Base-by-base conservation (phyloP, 257 asterid species). In the Coffea eugenioides region DNA sequence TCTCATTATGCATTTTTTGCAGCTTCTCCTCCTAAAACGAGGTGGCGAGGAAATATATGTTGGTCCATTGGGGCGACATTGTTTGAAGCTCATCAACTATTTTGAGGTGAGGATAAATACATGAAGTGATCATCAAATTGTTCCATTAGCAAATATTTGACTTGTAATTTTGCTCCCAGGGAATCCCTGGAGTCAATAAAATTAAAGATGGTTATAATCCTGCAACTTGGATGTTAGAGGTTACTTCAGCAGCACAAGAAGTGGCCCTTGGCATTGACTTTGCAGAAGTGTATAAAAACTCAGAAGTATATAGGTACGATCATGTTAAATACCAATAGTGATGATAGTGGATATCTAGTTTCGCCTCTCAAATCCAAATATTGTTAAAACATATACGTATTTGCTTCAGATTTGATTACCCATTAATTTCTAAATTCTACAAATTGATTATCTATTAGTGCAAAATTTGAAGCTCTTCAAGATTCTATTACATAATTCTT, bases 151-250 rank as follows among this genome's bases (percentile, higher is more conserved):
- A 45, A 36, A 74, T 25, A 18, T 74, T 59, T 74, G 15, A 75
- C 18, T 4, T 15, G 31, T 41, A 75, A 49, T 36, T 49, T 77
- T 81, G 77, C 54, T 69, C 62, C 70, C 73, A 94, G 98, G 88
- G 90, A 52, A 87, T 91, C 68, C 79, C 79, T 56, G 97, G 97
- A 85, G 90, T 94, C 72, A 78, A 73, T 77, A 86, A 86, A 77
- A 91, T 94, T 77, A 89, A 86, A 77, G 80, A 92, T 66, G 96
- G 97, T 77, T 89, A 90, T 66, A 94, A 94, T 73, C 97, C 98
- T 79, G 98, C 97, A 15, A 86, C 98, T 71, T 94, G 98, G 98
- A 92, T 94, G 83, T 90, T 94, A 48, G 98, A 94, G 80, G 93
- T 93, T 80, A 94, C 96, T 73, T 90, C 92, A 74, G 66, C 90